These are phyloP conservation scores for Eimeria tenella DNA, from an alignment of 169 alveolate species.

Conservation along the genomic window DNA sequence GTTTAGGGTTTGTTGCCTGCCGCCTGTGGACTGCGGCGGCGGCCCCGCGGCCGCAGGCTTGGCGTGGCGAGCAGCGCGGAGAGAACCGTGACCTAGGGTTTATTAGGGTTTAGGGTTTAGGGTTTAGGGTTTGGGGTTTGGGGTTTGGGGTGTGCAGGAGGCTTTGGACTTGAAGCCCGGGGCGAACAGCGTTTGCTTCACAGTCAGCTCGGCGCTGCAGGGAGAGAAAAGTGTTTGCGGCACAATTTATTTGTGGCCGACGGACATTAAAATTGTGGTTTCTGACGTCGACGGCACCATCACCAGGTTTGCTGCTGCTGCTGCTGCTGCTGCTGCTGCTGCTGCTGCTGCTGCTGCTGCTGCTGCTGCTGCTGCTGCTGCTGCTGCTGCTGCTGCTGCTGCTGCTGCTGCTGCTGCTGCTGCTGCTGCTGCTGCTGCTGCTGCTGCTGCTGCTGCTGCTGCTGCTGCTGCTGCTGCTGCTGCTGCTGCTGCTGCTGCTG, in stretches of 20 bases:
- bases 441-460: no score
- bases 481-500: neutral
- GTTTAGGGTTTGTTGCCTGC: neutral
- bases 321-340: neutral
- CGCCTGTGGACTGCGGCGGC: no score
- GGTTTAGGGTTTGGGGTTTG: neutral
- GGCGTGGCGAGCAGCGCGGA: no score
- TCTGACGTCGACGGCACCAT: constrained; percentile 99
- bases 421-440: no score
- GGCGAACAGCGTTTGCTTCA: constrained; percentile 91
- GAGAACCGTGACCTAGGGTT: no score
- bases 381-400: neutral
- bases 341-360: neutral
- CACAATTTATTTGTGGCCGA: constrained; percentile 95
- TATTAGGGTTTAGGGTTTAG: no score
- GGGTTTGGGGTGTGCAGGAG: constrained; percentile 45
- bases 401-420: no score
- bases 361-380: neutral
- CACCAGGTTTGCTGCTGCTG: constrained; percentile 82
- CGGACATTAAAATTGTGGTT: constrained; percentile 94
- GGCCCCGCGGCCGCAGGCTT: no score
- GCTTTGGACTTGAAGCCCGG: constrained; percentile 91
- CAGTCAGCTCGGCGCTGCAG: constrained; percentile 92
- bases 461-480: no score
- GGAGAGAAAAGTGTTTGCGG: constrained; percentile 95